These are phyloP conservation scores for Claviceps sp. DNA, from an alignment of 2,329 filamentous ascomycete species.

Conservation along the genomic window DNA sequence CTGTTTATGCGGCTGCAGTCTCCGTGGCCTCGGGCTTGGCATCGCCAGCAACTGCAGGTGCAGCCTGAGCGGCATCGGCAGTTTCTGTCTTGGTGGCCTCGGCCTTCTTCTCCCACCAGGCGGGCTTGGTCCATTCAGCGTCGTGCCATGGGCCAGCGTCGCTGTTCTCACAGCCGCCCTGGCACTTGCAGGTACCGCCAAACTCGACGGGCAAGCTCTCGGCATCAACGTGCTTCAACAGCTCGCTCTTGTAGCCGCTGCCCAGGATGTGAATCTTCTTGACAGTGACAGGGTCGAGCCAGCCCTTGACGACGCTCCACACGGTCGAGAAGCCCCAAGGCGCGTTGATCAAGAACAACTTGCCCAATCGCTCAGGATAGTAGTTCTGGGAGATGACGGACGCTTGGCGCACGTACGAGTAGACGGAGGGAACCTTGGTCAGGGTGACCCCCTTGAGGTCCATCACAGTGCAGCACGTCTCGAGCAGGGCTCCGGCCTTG, in stretches of 20 bases:
- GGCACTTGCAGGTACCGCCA: conserved; percentile 72
- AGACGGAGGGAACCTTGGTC: conserved; percentile 68
- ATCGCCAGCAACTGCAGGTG: conserved; percentile 13
- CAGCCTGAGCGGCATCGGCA: conserved; percentile 14
- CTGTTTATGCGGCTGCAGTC: conserved; percentile 7
- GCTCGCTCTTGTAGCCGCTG: conserved; percentile 65
- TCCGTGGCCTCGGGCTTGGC: conserved; percentile 20
- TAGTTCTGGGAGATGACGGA: conserved; percentile 94
- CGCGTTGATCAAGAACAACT: conserved; percentile 95
- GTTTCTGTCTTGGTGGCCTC: conserved; percentile 21
- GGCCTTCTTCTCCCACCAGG: conserved; percentile 47
- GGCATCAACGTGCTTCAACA: conserved; percentile 69
- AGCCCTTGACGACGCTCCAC: conserved; percentile 79
- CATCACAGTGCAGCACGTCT: conserved; percentile 98
- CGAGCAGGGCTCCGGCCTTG: conserved; percentile 76
- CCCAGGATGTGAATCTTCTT: conserved; percentile 91
- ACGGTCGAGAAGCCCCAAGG: conserved; percentile 87
- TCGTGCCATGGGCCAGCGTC: conserved; percentile 83
- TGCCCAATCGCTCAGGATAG: conserved; percentile 93
- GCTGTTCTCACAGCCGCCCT: conserved; percentile 71
- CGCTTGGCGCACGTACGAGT: conserved; percentile 73
- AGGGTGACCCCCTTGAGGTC: conserved; percentile 91
- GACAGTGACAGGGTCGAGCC: conserved; percentile 93
- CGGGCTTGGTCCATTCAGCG: conserved; percentile 48
- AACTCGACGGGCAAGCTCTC: conserved; percentile 85